A percentile compares a stretch with the other conserved stretches of the same genome.
phyloP scores from a whole-genome alignment of 805 yeast genomes.

The Naumovozyma castellii region DNA sequence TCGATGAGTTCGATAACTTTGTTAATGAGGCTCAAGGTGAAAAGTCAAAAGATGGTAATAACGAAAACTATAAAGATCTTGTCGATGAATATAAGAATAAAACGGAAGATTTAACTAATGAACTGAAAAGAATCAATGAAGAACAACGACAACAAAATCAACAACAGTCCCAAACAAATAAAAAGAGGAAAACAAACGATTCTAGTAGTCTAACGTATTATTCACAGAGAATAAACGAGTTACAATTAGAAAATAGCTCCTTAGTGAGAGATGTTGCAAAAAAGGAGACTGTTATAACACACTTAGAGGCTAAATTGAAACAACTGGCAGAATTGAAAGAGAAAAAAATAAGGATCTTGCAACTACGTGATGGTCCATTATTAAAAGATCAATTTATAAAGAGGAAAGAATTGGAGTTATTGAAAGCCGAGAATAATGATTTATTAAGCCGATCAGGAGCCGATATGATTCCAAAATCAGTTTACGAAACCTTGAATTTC shows the following conservation, averaged over 20 bases:
- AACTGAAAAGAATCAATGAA: constrained; percentile 28
- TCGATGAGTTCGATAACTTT: constrained; percentile 36
- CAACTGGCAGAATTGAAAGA: constrained; percentile 29
- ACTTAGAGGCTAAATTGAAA: constrained; percentile 33
- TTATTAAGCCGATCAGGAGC: constrained; percentile 30
- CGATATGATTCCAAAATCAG: constrained; percentile 42
- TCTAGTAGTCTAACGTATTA: constrained; percentile 19
- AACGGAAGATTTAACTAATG: constrained; percentile 36
- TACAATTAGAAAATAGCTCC: constrained; percentile 36
- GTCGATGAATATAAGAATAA: constrained; percentile 49
- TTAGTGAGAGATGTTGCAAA: constrained; percentile 32
- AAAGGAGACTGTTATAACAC: constrained; percentile 30
- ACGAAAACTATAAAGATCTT: constrained; percentile 20
- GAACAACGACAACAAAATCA: constrained; percentile 8
- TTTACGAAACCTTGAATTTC: constrained; percentile 50
- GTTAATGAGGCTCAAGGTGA: background rate
- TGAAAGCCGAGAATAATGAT: constrained; percentile 51
- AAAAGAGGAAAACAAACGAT: constrained; percentile 26
- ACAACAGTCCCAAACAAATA: constrained; percentile 8
- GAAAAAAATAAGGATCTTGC: constrained; percentile 43
- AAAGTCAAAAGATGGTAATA: constrained; percentile 8
- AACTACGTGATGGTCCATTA: constrained; percentile 59
- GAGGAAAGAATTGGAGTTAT: constrained; percentile 38
- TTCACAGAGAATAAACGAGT: constrained; percentile 26
- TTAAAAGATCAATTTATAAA: constrained; percentile 52